phyloP scores from a whole-genome alignment of 805 yeast genomes.

The Ogataea degrootiae region DNA sequence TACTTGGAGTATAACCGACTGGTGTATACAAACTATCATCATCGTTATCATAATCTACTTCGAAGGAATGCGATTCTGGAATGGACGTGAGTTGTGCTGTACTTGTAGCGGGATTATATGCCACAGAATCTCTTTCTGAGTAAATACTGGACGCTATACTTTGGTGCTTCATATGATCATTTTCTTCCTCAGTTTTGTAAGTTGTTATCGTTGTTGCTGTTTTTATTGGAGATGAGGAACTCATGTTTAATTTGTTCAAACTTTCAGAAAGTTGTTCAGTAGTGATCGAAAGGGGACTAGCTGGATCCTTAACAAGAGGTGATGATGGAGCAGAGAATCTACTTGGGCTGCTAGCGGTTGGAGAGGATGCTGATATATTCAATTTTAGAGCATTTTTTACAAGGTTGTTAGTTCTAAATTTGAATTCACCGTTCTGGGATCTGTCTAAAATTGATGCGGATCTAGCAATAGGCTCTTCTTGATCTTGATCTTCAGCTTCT shows the following conservation, averaged over 20 bases:
- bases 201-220: background rate
- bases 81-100: slow-evolving; percentile 4
- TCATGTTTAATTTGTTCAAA: no score
- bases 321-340: background rate
- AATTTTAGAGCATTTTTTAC: no score
- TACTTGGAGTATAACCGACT: background rate
- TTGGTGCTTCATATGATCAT: slow-evolving; percentile 9
- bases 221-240: background rate
- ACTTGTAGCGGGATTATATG: background rate
- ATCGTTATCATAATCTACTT: slow-evolving; percentile 1
- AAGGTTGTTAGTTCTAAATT: background rate
- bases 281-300: no score
- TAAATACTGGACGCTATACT: slow-evolving; percentile 20
- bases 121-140: slow-evolving; percentile 10
- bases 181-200: background rate
- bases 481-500: slow-evolving; percentile 16
- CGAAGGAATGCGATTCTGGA: slow-evolving; percentile 11
- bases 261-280: no score
- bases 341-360: background rate
- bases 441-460: background rate
- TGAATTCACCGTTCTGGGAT: background rate
- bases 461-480: background rate
- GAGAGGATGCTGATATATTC: no score
- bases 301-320: no score
- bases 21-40: background rate